Base-by-base conservation (phyloP, 352 stramenopile genomes). In the Albugo candida region DNA sequence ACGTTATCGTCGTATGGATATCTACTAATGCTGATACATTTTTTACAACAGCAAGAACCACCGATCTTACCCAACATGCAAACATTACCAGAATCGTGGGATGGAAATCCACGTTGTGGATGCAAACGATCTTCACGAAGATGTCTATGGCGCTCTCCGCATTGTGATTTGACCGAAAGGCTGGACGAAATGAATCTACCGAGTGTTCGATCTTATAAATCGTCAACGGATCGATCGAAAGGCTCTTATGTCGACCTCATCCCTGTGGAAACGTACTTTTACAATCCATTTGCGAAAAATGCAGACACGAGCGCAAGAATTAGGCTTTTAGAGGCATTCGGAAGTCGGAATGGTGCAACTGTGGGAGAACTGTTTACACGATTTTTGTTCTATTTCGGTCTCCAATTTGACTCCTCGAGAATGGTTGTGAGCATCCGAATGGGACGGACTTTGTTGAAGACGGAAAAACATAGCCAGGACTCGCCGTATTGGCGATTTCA, bases 1-100 rank as follows among this genome's bases (percentile, higher is more conserved):
- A 92, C 78, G 12, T 56, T 92, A 1, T 87, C 73, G 16, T 84
- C 75, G 1, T 92, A 92, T 45, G 78, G 78, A 13, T 92, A 87
- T 38, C 40, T 92, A 50, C 64, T 92, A 24, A 75, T 88, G 60
- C 64, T 92, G 5, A 82, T 92, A 48, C 72, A 92, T 50, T 88
- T 66, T 49, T 59, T 92, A 36, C 78, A 92, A 57, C 67, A 67
- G 3, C 72, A 79, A 51, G 47, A 73, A 24, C 73, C 74, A 17
- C 68, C 77, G 5, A 55, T 89, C 19, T 14, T 89, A n/a, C 77
- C 77, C 39, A 72, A 85, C 17, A 45, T 89, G 20, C 77, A 89
- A 53, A 61, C 65, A 8, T 45, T 89, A 13, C 53, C 67, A 0
- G 65, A 68, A 0, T 64, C 60, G 21, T 89, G 77, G 77, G 58